Base-by-base conservation (phyloP, 345 rosid species). In the Bruguiera sexangula region DNA sequence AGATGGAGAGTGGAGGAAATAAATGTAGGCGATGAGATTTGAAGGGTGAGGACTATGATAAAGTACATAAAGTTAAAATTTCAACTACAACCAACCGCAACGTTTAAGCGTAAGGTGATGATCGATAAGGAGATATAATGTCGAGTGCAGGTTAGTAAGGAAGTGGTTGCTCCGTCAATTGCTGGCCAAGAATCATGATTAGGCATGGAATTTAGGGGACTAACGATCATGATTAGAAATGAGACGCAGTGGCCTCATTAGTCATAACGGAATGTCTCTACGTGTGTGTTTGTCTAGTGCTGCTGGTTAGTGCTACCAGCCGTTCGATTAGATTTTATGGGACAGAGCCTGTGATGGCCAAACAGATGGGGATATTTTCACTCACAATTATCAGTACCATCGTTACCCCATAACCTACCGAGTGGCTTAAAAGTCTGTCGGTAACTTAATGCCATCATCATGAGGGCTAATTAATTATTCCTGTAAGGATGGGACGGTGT, bases 91-190 rank as follows among this genome's bases (percentile, higher is more conserved):
- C 76, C 71, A 73, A 73, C 71, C 71, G 54, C 54, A 65, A 22
- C 60, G 29, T 56, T 3, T 22, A 56, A 56, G 30, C 27, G 43
- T 43, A 65, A 57, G 75, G 75, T 46, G 69, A 58, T 29, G 52
- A 46, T 13, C 9, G 22, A 26, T 6, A 10, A 57, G 65, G 51
- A 30, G 68, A 73, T 67, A 51, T 10, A 66, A 73, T 53, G 57
- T 67, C n/a, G 16, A 60, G 71, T 73, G 71, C 61, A 51, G 71
- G 71, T 72, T 53, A 72, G 65, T 72, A 65, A 71, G 69, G 69
- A 69, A 76, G 90, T 87, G 76, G 96, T 88, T 91, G 89, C 75
- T 57, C 85, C 74, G 80, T 91, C 96, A 86, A 85, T 88, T 86
- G 77, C 76, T 78, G 85, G 81, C 81, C 84, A 84, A 21, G 70